Conservation (phyloP, 1,284 basidiomycete genomes). For the Leccinum fuscescens region DNA sequence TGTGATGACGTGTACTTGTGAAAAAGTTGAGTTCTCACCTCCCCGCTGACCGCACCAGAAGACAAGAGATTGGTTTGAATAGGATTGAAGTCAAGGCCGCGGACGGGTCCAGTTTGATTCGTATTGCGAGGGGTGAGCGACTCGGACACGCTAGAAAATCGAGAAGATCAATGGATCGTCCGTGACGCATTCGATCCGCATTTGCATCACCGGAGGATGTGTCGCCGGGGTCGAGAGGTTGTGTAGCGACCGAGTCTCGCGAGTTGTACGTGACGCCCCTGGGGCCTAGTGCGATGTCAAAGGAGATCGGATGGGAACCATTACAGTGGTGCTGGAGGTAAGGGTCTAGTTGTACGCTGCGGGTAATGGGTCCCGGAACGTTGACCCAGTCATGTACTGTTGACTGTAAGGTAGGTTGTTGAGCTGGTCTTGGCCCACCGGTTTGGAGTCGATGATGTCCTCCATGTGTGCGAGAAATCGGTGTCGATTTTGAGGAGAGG, state of each 20-base stretch:
- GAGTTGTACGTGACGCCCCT: background rate
- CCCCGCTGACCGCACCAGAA: no score
- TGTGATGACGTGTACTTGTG: slow-evolving; percentile 21
- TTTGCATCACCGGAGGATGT: slow-evolving; percentile 51
- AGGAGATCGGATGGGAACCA: slow-evolving; percentile 46
- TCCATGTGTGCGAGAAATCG: slow-evolving; percentile 76
- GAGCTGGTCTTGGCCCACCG: background rate
- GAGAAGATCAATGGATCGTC: slow-evolving; percentile 38
- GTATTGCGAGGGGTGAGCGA: no score
- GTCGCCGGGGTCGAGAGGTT: slow-evolving; percentile 48
- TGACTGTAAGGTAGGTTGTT: background rate
- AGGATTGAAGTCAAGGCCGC: no score
- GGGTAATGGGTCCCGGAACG: background rate
- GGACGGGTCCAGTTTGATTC: no score
- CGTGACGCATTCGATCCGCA: slow-evolving; percentile 52
- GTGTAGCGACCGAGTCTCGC: slow-evolving; percentile 13
- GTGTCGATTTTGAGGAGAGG: slow-evolving; percentile 58
- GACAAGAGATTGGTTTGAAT: no score
- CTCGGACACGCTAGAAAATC: no score
- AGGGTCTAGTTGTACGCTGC: slow-evolving; percentile 48
- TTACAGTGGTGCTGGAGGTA: slow-evolving; percentile 45
- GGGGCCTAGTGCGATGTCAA: slow-evolving; percentile 42
- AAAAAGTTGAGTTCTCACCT: slow-evolving; percentile 13
- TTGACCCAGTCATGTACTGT: background rate
- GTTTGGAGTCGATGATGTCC: slow-evolving; percentile 65